Conservation (phyloP, 257 asterid species). For the Gentiana macrophylla region DNA sequence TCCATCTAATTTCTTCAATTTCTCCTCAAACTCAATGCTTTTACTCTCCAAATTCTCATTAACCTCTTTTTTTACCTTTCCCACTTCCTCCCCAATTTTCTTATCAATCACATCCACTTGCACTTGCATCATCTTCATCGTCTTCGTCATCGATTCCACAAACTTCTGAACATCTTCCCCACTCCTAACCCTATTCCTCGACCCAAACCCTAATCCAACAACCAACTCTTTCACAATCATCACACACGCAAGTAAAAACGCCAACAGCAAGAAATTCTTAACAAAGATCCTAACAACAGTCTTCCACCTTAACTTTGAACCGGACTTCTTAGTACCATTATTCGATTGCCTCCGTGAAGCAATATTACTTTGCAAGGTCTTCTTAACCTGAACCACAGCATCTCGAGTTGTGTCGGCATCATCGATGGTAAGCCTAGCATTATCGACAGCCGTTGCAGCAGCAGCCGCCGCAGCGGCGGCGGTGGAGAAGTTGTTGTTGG, state of each 20-base stretch:
- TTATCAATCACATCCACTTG: conserved; percentile 63
- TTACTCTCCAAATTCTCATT: conserved; percentile 35
- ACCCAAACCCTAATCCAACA: conserved; percentile 17
- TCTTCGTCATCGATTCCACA: conserved; percentile 27
- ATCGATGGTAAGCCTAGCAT: conserved; percentile 23
- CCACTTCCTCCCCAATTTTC: conserved; percentile 38
- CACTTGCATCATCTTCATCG: conserved; percentile 65
- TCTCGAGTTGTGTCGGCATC: conserved; percentile 28
- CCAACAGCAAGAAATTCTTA: conserved; percentile 42
- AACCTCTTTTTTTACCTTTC: conserved; percentile 40
- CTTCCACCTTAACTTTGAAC: conserved; percentile 61
- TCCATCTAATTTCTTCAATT: conserved; percentile 50
- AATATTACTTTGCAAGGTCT: conserved; percentile 19
- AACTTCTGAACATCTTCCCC: conserved; percentile 24
- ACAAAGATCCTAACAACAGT: conserved; percentile 45
- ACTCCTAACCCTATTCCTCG: neutral
- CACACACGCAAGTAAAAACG: conserved; percentile 38
- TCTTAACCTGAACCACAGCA: conserved; percentile 20
- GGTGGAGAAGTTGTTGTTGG: conserved; percentile 11
- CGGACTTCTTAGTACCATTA: conserved; percentile 22
- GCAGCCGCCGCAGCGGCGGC: conserved; percentile 16
- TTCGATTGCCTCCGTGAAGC: conserved; percentile 22
- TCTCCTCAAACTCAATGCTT: conserved; percentile 32
- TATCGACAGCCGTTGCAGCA: conserved; percentile 19
- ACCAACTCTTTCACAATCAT: conserved; percentile 40